These are phyloP conservation scores for Poa annua DNA, from an alignment of 176 grass and related monocot species.

Conservation along the genomic window DNA sequence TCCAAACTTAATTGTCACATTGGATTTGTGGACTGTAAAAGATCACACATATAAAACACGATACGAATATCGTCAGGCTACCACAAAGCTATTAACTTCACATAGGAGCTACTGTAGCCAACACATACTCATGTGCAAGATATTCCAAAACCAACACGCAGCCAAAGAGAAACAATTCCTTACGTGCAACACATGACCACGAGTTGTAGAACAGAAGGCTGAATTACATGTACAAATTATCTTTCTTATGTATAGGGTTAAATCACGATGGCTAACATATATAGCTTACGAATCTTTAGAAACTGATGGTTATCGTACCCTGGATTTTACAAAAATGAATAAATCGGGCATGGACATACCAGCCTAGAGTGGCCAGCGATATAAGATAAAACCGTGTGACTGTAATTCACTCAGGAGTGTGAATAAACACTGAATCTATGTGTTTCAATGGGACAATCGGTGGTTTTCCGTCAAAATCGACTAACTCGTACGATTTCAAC, in stretches of 20 bases:
- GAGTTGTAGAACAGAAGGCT: background rate
- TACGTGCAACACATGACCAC: background rate
- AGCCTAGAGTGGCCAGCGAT: background rate
- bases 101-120: background rate
- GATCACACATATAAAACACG: background rate
- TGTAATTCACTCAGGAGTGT: background rate
- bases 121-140: background rate
- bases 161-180: slow-evolving; percentile 25
- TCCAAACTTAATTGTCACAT: background rate
- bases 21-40: background rate
- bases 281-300: background rate
- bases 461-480: background rate
- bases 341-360: background rate
- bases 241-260: background rate
- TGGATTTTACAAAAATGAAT: background rate
- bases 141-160: slow-evolving; percentile 36
- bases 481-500: background rate
- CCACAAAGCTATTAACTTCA: slow-evolving; percentile 2
- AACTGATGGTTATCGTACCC: background rate
- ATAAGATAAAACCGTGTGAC: background rate
- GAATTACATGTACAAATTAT: background rate
- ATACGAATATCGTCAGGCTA: background rate
- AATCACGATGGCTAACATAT: background rate
- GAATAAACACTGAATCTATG: background rate
- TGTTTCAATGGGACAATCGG: background rate